These are phyloP conservation scores for Solanum stenotomum DNA, from an alignment of 257 asterid genomes.

Conservation along the genomic window DNA sequence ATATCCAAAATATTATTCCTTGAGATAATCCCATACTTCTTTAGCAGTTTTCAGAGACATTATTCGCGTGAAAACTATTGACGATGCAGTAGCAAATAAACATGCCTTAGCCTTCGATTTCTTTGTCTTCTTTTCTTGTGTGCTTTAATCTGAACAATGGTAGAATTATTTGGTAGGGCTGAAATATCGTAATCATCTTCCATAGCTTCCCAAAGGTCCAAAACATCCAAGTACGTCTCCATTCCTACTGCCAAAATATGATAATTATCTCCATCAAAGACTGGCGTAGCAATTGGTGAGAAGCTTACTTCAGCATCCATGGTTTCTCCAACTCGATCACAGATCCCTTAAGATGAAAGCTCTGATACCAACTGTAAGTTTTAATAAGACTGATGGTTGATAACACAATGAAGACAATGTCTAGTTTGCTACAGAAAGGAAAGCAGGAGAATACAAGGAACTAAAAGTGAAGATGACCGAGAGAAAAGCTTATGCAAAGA, in stretches of 20 bases:
- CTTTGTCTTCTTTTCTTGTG: not conserved
- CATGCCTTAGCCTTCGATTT: not conserved
- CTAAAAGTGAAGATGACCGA: not conserved
- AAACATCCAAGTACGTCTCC: not conserved
- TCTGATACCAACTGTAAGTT: not conserved
- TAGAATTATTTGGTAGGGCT: not conserved
- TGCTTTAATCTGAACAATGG: not conserved
- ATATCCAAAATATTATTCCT: not conserved
- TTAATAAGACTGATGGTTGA: not conserved
- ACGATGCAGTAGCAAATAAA: not conserved
- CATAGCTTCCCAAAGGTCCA: not conserved
- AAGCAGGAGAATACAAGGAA: not conserved
- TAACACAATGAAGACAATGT: not conserved
- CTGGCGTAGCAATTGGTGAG: not conserved
- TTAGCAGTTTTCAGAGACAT: not conserved
- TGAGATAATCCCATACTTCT: not conserved
- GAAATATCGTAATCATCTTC: not conserved
- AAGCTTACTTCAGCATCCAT: not conserved
- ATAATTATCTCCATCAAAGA: too few relatives aligned
- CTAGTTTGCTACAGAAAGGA: not conserved
- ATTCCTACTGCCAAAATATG: not conserved
- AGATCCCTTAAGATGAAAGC: not conserved
- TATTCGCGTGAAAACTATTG: not conserved
- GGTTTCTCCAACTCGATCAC: not conserved
- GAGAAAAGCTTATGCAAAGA: not conserved